Evolutionary conservation across 352 stramenopile genomes (phyloP).

Genomic region (Phytopythium vexans): DNA sequence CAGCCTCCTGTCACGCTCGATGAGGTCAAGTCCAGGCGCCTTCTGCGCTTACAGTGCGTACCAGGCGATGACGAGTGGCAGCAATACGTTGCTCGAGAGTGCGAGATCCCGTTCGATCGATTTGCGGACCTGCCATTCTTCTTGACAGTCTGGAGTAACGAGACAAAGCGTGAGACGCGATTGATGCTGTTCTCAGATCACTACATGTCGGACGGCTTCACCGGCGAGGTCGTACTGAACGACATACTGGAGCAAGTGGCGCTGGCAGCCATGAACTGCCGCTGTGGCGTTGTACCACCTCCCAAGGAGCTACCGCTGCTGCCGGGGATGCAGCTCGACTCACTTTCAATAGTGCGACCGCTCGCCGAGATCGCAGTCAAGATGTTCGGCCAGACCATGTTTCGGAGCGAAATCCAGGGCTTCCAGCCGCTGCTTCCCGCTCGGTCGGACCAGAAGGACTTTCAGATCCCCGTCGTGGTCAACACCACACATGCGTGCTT

Average conservation of each 20-base stretch:
- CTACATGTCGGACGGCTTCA: conserved; percentile 54
- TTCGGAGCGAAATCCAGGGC: conserved; percentile 18
- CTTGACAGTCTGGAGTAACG: conserved; percentile 40
- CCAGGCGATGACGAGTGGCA: conserved; percentile 27
- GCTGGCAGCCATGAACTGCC: conserved; percentile 29
- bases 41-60: conserved; percentile 23
- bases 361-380: too few relatives aligned
- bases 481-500: too few relatives aligned
- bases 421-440: conserved; percentile 20
- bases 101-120: conserved; percentile 33
- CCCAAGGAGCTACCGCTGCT: conserved; percentile 30
- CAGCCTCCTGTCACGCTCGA: conserved; percentile 30
- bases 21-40: conserved; percentile 24
- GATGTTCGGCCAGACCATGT: conserved; percentile 20
- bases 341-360: too few relatives aligned
- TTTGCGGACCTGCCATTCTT: conserved; percentile 52
- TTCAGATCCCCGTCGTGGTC: conserved; percentile 22
- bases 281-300: conserved; percentile 13
- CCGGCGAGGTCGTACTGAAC: conserved; percentile 44
- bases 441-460: conserved; percentile 27
- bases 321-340: too few relatives aligned
- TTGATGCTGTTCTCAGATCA: too few relatives aligned
- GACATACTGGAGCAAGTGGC: conserved; percentile 35
- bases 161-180: conserved; percentile 14
- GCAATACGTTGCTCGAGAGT: conserved; percentile 30